Conservation (phyloP, 164 flowering plant species). For the Magnolia sinica region DNA sequence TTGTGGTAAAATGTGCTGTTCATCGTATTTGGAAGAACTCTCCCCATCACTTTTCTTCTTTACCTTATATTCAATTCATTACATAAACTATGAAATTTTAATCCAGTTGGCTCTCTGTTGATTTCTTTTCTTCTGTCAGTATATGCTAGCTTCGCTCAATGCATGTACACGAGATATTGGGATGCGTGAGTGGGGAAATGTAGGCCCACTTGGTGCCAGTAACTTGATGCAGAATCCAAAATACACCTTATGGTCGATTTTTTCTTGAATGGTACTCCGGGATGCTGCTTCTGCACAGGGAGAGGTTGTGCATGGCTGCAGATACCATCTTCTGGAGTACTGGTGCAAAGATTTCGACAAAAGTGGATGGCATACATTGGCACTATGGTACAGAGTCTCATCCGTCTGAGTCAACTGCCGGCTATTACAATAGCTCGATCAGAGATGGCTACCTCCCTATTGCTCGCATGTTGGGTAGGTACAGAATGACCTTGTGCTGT, state of each 20-base stretch:
- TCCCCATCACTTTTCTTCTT: background rate
- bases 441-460: slow-evolving; percentile 69
- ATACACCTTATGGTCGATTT: slow-evolving; percentile 54
- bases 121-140: slow-evolving; percentile 30
- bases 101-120: background rate
- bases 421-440: slow-evolving; percentile 52
- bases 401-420: slow-evolving; percentile 67
- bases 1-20: background rate
- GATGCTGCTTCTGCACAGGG: slow-evolving; percentile 62
- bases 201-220: slow-evolving; percentile 46
- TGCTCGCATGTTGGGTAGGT: slow-evolving; percentile 52
- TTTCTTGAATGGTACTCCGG: slow-evolving; percentile 72
- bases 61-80: background rate
- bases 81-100: background rate
- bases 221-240: slow-evolving; percentile 38
- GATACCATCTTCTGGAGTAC: slow-evolving; percentile 45
- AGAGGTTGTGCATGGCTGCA: slow-evolving; percentile 51
- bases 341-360: slow-evolving; percentile 40
- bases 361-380: slow-evolving; percentile 64
- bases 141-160: slow-evolving; percentile 59
- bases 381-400: slow-evolving; percentile 50
- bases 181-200: slow-evolving; percentile 55
- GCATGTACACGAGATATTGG: slow-evolving; percentile 49
- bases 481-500: slow-evolving; percentile 49
- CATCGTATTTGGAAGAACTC: background rate